A percentile compares a stretch with the other conserved stretches of the same genome.
phyloP scores from a whole-genome alignment of 192 early-diverging fungal genomes.

The Backusella morwellensis region DNA sequence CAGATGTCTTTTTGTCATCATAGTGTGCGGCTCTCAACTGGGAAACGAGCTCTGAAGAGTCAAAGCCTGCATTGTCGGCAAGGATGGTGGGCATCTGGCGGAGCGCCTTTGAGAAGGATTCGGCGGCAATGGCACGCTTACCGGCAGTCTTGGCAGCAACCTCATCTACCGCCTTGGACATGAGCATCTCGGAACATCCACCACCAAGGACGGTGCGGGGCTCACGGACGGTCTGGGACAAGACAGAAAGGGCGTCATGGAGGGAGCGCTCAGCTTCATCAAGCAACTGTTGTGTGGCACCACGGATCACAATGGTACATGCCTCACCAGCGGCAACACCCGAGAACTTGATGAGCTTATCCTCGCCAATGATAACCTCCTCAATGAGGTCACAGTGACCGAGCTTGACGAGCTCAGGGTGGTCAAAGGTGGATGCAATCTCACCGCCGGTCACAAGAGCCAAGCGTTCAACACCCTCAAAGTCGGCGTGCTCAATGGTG shows the following conservation, averaged over 20 bases:
- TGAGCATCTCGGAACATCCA: slow-evolving; percentile 95
- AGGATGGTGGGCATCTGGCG: slow-evolving; percentile 97
- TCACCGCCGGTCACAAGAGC: slow-evolving; percentile 98
- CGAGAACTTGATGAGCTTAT: slow-evolving; percentile 95
- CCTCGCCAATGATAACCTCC: slow-evolving; percentile 98
- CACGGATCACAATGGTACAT: slow-evolving; percentile 97
- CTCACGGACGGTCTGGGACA: slow-evolving; percentile 93
- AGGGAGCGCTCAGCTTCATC: slow-evolving; percentile 97
- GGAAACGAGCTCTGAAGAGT: slow-evolving; percentile 91
- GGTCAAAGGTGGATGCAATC: slow-evolving; percentile 97
- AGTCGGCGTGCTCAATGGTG: slow-evolving; percentile 98
- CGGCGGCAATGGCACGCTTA: slow-evolving; percentile 94
- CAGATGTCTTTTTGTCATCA: slow-evolving; percentile 71
- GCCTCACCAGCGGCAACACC: slow-evolving; percentile 95
- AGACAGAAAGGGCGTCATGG: slow-evolving; percentile 94
- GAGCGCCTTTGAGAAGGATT: slow-evolving; percentile 92
- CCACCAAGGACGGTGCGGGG: slow-evolving; percentile 93
- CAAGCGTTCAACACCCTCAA: slow-evolving; percentile 96
- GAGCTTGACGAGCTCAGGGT: slow-evolving; percentile 93
- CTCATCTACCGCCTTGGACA: slow-evolving; percentile 97
- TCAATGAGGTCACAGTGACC: slow-evolving; percentile 97
- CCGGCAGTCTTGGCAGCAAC: slow-evolving; percentile 87
- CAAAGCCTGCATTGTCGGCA: slow-evolving; percentile 96
- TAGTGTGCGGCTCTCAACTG: slow-evolving; percentile 93
- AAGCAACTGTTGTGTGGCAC: slow-evolving; percentile 90